Evolutionary conservation across 768 basidiomycete genomes (phyloP).

Genomic region (Lactarius sanguifluus): DNA sequence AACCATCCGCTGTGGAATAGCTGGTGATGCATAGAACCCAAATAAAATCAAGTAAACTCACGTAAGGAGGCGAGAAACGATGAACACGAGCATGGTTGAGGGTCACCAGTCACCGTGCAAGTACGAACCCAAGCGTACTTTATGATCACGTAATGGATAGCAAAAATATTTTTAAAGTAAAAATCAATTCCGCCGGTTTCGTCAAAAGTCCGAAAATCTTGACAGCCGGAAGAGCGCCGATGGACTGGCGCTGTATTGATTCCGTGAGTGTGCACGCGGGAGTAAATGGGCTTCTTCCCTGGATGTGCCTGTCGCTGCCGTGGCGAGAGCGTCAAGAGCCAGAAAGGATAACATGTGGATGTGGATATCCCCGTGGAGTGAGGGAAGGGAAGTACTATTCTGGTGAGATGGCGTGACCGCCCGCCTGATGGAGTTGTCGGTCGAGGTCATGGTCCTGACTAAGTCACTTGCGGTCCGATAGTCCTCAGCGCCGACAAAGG

Average conservation of each 20-base stretch:
- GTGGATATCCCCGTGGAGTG: neutral
- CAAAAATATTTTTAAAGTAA: neutral
- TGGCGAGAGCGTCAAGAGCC: neutral
- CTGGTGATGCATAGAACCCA: neutral
- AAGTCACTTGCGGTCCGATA: neutral
- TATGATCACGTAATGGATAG: slow-evolving; percentile 6
- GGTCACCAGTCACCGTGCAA: neutral
- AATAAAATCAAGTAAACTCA: slow-evolving; percentile 29
- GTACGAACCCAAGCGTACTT: neutral
- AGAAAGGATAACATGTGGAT: neutral
- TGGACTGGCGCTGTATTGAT: neutral
- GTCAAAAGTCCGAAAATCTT: neutral
- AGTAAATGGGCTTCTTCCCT: neutral
- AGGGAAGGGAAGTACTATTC: neutral
- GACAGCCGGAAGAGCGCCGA: neutral
- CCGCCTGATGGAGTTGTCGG: neutral
- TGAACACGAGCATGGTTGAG: slow-evolving; percentile 47
- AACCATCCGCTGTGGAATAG: slow-evolving; percentile 60
- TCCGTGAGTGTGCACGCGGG: neutral
- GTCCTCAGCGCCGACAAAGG: neutral
- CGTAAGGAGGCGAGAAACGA: slow-evolving; percentile 53
- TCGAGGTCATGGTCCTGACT: neutral
- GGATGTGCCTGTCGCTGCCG: too few species aligned
- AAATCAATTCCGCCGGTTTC: neutral
- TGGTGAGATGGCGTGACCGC: neutral